phyloP scores from a whole-genome alignment of 257 asterid species.

The Solanum phureja region DNA sequence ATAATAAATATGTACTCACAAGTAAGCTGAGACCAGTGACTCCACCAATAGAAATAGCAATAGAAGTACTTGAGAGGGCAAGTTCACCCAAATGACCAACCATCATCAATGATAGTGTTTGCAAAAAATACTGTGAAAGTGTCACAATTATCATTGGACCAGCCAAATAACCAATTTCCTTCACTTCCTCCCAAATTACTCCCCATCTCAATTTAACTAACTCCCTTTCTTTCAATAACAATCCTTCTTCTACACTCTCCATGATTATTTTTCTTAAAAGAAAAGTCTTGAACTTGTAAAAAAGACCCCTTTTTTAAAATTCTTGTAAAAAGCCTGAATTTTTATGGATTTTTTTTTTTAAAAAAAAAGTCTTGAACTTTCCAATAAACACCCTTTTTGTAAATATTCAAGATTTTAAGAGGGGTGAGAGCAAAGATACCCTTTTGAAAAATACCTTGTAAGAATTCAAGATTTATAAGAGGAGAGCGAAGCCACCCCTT shows the following conservation, averaged over 20 bases:
- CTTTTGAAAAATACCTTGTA: neutral
- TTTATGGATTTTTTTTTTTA: too few relatives aligned
- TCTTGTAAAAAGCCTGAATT: neutral
- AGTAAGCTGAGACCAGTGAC: conserved; percentile 77
- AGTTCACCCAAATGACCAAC: conserved; percentile 83
- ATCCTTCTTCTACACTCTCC: conserved; percentile 44
- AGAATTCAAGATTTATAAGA: neutral
- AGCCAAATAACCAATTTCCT: conserved; percentile 53
- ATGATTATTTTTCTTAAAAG: too few relatives aligned
- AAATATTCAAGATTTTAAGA: neutral
- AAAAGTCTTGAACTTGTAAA: neutral
- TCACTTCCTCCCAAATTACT: conserved; percentile 39
- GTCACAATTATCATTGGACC: conserved; percentile 76
- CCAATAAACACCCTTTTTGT: neutral
- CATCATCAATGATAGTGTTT: conserved; percentile 50
- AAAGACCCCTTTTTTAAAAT: neutral
- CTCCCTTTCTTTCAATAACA: conserved; percentile 20
- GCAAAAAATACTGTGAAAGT: conserved; percentile 38
- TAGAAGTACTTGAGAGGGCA: conserved; percentile 65
- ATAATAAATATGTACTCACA: conserved; percentile 18
- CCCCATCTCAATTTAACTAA: conserved; percentile 16
- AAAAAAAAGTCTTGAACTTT: neutral
- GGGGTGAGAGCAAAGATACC: neutral
- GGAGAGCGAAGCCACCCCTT: neutral
- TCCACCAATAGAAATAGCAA: conserved; percentile 56